Conservation (phyloP, 75 land plant genomes). For the Picea sitchensis region DNA sequence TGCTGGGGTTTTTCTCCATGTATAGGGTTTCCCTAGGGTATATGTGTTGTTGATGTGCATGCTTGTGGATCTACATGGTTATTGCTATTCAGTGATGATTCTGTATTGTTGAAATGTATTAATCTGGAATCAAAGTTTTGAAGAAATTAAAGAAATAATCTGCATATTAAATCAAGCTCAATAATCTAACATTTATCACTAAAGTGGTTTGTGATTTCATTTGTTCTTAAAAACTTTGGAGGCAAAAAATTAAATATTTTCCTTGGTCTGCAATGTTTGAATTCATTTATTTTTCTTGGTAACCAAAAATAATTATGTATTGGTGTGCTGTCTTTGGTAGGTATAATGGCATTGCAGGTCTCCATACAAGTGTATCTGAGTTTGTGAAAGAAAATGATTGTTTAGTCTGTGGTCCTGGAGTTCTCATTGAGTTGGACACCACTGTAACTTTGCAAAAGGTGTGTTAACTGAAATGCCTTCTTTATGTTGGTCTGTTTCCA, state of each 20-base stretch:
- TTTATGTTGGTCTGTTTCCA: conserved; percentile 5
- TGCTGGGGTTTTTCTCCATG: too few relatives aligned
- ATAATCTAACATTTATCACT: too few relatives aligned
- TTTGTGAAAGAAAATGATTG: conserved; percentile 77
- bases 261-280: background rate
- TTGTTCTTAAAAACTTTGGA: background rate
- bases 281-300: background rate
- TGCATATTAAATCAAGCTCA: too few relatives aligned
- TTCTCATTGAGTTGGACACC: conserved; percentile 84
- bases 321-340: conserved; percentile 26
- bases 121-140: too few relatives aligned
- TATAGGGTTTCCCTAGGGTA: too few relatives aligned
- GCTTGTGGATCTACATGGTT: too few relatives aligned
- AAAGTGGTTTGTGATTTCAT: too few relatives aligned
- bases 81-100: too few relatives aligned
- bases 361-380: conserved; percentile 71
- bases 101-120: too few relatives aligned
- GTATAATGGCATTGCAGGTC: conserved; percentile 84
- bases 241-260: background rate
- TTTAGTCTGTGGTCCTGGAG: conserved; percentile 95
- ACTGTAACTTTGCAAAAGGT: conserved; percentile 85
- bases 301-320: background rate
- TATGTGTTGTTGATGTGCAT: too few relatives aligned
- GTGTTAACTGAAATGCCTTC: background rate
- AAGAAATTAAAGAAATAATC: too few relatives aligned